These are phyloP conservation scores for Xylaria sp. DNA, from an alignment of 2,329 filamentous ascomycete genomes.

Conservation along the genomic window DNA sequence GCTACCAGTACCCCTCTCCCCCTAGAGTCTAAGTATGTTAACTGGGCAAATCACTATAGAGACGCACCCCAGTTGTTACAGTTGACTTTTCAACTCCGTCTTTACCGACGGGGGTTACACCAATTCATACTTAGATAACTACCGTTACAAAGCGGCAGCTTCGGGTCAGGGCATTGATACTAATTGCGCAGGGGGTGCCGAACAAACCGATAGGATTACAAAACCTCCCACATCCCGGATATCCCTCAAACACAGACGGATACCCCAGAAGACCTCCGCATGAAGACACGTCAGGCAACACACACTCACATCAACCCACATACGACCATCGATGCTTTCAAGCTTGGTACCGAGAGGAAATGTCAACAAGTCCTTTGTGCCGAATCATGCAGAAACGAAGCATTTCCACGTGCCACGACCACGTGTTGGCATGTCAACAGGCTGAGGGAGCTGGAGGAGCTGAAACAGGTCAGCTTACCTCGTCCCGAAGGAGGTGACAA, in stretches of 20 bases:
- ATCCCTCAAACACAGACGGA: background rate
- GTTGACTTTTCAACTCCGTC: background rate
- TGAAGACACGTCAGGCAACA: background rate
- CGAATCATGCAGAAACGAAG: constrained; percentile 28
- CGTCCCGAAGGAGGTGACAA: background rate
- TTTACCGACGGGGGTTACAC: background rate
- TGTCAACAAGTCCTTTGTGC: constrained; percentile 12
- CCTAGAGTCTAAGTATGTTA: background rate
- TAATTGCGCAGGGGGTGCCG: background rate
- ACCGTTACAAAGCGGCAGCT: background rate
- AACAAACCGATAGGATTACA: constrained; percentile 4
- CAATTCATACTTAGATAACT: background rate
- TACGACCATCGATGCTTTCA: background rate
- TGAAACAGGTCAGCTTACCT: constrained; percentile 34
- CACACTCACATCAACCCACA: background rate
- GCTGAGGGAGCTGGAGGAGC: constrained; percentile 12
- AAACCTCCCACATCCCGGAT: background rate
- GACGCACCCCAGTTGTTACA: background rate
- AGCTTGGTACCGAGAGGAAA: background rate
- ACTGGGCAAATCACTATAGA: background rate
- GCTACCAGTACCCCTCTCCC: background rate
- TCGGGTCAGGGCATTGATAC: constrained; percentile 1
- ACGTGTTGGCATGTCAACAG: constrained; percentile 26
- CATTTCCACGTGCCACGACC: constrained; percentile 18
- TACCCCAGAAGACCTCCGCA: background rate